Evolutionary conservation across 2,329 filamentous ascomycete species (phyloP), one percentile per base, ranked within the genome.

Genomic region (Fusarium praegraminearum): DNA sequence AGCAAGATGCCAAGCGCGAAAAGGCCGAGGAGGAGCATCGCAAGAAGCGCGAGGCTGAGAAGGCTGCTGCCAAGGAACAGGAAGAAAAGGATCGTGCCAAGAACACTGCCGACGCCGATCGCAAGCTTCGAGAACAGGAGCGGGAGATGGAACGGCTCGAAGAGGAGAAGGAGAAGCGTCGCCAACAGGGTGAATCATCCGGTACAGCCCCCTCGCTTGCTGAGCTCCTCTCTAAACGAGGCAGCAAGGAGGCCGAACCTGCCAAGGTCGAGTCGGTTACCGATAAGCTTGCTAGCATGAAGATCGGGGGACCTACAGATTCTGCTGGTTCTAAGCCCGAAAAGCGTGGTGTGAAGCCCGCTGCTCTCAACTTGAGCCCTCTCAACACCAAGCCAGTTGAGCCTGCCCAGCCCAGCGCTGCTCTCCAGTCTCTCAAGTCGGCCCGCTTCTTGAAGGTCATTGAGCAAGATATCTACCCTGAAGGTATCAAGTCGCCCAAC

Each of bases 361-460:
- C 91, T 63, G 91, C 93, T 45, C 90, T 99, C 71, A 98, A 98
- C 82, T 86, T 98, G 67, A 89, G 94, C 58, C 87, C 87, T n/a
- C 82, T 91, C 59, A 97, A 92, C 68, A 93, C 90, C 73, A 97
- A 94, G 82, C 85, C 91, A 38, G 89, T 97, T 26, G 95, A 99
- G 83, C 92, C 95, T 55, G 90, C 93, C 55, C 94, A 98, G 81
- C 95, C 95, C 18, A 98, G 93, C 69, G 93, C 96, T 62, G 95
- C 94, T 66, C 91, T 99, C 78, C 94, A 97, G 80, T 92, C 95
- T 11, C 87, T 99, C 67, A 95, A 96, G 83, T 95, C 94, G 20
- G 93, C 96, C 58, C 92, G 94, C 52, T 95, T 97, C 84, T 85
- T 99, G 59, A 89, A 91, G 51, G 89, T 95, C 67, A 89, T 94